Evolutionary conservation across 2,329 filamentous ascomycete species (phyloP), one percentile per base, ranked within the genome.

Genomic region (Graphiopsis chlorocephala): DNA sequence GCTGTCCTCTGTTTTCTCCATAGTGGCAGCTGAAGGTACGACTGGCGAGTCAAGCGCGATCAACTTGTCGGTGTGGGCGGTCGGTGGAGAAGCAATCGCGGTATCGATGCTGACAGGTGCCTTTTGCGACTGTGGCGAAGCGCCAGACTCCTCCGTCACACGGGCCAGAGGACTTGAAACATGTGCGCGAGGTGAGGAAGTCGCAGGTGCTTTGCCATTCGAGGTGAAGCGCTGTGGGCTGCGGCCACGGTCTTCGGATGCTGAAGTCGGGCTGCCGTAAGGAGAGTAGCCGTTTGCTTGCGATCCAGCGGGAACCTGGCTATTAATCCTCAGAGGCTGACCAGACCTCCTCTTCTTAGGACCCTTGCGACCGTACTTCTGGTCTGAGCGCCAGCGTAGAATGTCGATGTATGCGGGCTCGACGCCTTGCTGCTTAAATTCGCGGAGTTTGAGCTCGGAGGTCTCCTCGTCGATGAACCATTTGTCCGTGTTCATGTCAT

Each of bases 401-500:
- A 99, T 97, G 75, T 96, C 94, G 74, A 99, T 88, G 78, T 98
- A 99, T 28, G 89, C 85, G 23, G 95, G 95, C 78, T 98, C 94
- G 63, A 97, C 91, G 63, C 92, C 92, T 69, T 90, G 87, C 61
- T 89, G 86, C 83, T 92, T 95, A 83, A 98, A 98, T 76, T 96
- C 92, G 71, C 91, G 88, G 72, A 99, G 82, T 80, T 96, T 97
- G 70, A 99, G 85, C 78, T 98, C 95, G 71, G 90, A 88, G 63
- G 85, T 91, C 17, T 99, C 95, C 73, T 99, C 95, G 69, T 98
- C 93, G 61, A 99, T 90, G 72, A 88, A 91, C 83, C 92, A 93
- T 78, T 97, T 96, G 68, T 92, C 91, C 70, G 91, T 95, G 80
- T 86, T 88, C 72, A 99, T 82, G 74, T 99, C 95, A 74, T 99